Evolutionary conservation across 2,329 filamentous ascomycete species (phyloP).

Genomic region (Tolypocladium tundrense): DNA sequence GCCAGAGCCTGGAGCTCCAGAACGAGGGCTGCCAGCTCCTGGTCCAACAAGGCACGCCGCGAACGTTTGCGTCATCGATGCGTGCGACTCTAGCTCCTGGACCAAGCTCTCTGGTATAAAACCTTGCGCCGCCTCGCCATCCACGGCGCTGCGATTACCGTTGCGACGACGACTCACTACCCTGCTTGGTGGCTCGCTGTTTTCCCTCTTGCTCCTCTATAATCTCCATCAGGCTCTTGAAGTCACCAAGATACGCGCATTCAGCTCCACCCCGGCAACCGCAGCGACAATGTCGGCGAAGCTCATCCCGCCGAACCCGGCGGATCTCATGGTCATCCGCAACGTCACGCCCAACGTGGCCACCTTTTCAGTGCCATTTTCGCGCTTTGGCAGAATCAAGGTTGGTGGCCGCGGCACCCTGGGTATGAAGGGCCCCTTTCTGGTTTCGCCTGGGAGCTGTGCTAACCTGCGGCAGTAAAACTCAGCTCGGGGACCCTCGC

Average conservation of each 20-base stretch:
- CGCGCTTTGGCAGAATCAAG: conserved; percentile 67
- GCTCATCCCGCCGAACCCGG: conserved; percentile 60
- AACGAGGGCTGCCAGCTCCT: not conserved
- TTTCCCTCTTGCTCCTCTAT: not conserved
- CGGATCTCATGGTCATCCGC: conserved; percentile 82
- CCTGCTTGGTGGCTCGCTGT: not conserved
- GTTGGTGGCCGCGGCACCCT: conserved; percentile 83
- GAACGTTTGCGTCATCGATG: not conserved
- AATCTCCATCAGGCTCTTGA: not conserved
- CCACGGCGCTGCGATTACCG: not conserved
- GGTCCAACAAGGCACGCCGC: not conserved
- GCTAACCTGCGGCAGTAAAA: conserved; percentile 44
- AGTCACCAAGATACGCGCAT: not conserved
- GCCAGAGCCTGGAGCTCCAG: not conserved
- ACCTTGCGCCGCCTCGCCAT: not conserved
- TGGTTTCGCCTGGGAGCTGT: not conserved
- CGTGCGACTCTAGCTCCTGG: not conserved
- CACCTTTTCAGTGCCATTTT: conserved; percentile 75
- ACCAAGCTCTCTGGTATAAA: not conserved
- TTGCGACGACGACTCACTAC: not conserved
- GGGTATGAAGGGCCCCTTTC: conserved; percentile 37
- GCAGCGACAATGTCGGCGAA: conserved; percentile 42
- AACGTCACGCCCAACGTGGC: conserved; percentile 69
- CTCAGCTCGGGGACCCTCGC: conserved; percentile 69
- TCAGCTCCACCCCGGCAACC: not conserved